Evolutionary conservation across 1,284 basidiomycete species (phyloP).

Genomic region (Termitomyces sp.): DNA sequence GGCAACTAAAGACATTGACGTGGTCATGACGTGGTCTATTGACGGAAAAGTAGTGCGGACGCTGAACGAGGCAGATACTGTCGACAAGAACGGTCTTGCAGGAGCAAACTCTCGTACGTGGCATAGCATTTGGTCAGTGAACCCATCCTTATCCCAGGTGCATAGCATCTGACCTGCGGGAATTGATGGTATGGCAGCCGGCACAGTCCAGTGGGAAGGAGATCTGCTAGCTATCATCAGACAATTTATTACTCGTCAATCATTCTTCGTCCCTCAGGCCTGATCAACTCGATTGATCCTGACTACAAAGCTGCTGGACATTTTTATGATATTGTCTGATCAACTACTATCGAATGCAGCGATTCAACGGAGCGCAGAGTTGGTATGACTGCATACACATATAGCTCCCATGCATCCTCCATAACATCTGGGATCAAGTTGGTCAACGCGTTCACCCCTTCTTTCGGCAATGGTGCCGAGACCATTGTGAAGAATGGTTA

Average conservation of each 20-base stretch:
- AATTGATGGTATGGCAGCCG: constrained; percentile 49
- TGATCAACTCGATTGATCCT: constrained; percentile 73
- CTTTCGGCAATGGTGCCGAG: constrained; percentile 30
- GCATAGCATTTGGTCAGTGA: neutral
- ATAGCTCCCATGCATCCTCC: constrained; percentile 47
- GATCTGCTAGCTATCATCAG: constrained; percentile 19
- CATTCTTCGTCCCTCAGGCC: constrained; percentile 28
- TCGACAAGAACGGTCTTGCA: constrained; percentile 51
- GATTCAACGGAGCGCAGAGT: constrained; percentile 37
- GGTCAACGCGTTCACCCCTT: constrained; percentile 47
- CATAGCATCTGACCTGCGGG: constrained; percentile 77
- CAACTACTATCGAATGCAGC: constrained; percentile 56
- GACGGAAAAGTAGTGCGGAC: constrained; percentile 71
- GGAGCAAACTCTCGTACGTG: constrained; percentile 67
- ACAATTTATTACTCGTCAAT: neutral
- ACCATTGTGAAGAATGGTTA: constrained; percentile 12
- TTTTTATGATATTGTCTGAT: constrained; percentile 56
- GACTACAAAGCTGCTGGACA: constrained; percentile 65
- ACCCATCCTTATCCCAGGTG: neutral
- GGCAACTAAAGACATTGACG: constrained; percentile 63
- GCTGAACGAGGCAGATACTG: constrained; percentile 53
- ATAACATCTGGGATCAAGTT: constrained; percentile 46
- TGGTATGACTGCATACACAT: constrained; percentile 57
- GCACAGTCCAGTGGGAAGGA: constrained; percentile 74
- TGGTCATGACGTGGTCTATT: constrained; percentile 66